Evolutionary conservation across 169 alveolate genomes (phyloP), one percentile per base, ranked within the genome.

Genomic region (Fabrea salina): DNA sequence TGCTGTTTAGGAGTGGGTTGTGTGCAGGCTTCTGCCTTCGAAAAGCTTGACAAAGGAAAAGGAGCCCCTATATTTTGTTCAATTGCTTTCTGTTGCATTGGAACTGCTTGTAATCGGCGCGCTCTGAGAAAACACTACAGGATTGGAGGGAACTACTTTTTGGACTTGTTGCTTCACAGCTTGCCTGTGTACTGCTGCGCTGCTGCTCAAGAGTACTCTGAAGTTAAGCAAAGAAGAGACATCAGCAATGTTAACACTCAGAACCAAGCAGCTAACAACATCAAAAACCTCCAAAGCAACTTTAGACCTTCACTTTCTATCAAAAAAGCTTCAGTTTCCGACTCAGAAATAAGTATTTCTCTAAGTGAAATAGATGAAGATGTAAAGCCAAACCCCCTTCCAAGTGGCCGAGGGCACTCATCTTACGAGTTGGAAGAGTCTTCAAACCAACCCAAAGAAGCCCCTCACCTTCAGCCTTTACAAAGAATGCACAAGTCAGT

Each of bases 11-110:
- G 74, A 13, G 49, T 61, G 0, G 74, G 51, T 16, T 8, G 32
- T 27, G 50, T 61, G 22, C 74, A 61, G 39, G 50, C 19, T 27
- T n/a, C 32, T 1, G 32, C 74, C 50, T 61, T 61, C 50, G 25
- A 37, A 22, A 33, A 8, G 11, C 11, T 8, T 16, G 74, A 61
- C 25, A 61, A 37, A 5, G 51, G 51, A 11, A 25, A 16, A 32
- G 49, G 2, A 25, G 11, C 13, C 11, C 74, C 78, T 16, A 8
- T 37, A 2, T 8, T 68, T 0, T 68, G 78, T 44, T n/a, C 32
- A n/a, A 41, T 44, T 11, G 1, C 41, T 68, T 27, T 37, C 13
- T 40, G 78, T 4, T 68, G 78, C 61, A n/a, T 68, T 44, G 78
- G 78, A 1, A 32, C 61, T 0, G 78, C 43, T 16, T 40, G 27